These are phyloP conservation scores for Stephanodiscus triporus DNA, from an alignment of 108 stramenopile species.

Conservation along the genomic window DNA sequence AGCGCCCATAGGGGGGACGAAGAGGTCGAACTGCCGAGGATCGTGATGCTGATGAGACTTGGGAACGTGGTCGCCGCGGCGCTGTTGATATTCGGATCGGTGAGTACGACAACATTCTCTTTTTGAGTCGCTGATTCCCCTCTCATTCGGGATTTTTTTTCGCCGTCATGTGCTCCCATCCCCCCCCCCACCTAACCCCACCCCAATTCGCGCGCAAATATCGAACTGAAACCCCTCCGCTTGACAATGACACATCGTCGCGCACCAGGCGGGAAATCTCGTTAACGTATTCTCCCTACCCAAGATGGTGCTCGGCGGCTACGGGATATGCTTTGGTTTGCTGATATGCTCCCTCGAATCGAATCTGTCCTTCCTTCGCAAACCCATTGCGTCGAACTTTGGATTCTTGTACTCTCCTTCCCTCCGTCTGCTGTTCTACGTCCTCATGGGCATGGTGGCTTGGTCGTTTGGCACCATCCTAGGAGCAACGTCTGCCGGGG, in stretches of 20 bases:
- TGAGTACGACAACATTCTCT: constrained; percentile 1
- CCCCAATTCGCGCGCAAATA: background rate
- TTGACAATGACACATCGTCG: background rate
- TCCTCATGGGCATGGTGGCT: constrained; percentile 68
- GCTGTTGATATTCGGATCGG: constrained; percentile 14
- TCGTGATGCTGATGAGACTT: constrained; percentile 12
- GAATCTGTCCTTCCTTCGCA: constrained; percentile 50
- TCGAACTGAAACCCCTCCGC: background rate
- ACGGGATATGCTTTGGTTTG: constrained; percentile 37
- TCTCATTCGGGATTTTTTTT: background rate
- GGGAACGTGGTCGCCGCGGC: constrained; percentile 14
- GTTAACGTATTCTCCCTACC: constrained; percentile 32
- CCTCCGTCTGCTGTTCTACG: constrained; percentile 77
- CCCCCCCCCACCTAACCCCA: background rate
- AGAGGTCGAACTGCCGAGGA: background rate
- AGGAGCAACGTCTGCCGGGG: constrained; percentile 57
- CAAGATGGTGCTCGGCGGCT: constrained; percentile 40
- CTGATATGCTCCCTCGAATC: constrained; percentile 47
- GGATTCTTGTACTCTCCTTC: constrained; percentile 82
- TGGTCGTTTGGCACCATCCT: constrained; percentile 65
- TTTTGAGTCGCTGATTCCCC: background rate
- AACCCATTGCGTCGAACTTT: constrained; percentile 82
- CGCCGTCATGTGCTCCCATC: background rate
- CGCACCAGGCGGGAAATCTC: constrained; percentile 22
- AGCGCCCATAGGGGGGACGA: background rate